Base-by-base conservation (phyloP, 139 green algal genomes). In the Diplosphaera chodatii region DNA sequence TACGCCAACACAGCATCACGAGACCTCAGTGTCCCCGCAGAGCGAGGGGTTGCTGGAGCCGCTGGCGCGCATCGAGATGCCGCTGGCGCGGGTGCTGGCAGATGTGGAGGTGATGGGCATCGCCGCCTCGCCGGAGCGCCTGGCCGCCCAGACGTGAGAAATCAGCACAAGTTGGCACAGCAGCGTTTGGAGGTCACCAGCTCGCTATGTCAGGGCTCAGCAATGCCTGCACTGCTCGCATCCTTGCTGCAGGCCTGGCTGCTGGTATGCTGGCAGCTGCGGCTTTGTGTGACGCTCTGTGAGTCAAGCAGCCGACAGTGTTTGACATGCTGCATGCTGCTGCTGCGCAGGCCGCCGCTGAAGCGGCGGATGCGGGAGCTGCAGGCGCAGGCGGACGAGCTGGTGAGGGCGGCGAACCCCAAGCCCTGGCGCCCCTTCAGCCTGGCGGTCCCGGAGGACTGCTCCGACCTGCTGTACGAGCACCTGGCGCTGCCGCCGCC, bases 91-190 rank as follows among this genome's bases (percentile, higher is more conserved):
- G 0, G 81, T 94, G 63, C 79, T 94, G 41, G 86, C 81, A 6
- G 64, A 69, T 37, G 91, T 94, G 85, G 88, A 95, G 83, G 40
- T 37, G 0, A 22, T 20, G 0, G 87, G 89, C 64, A 81, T 95
- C 23, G 78, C 73, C 1, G 66, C 93, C 8, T 75, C 84, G 40
- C 68, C 77, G 8, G 29, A 23, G 1, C 68, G 77, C 4, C 72
- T 88, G 4, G 63, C 68, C 23, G 40, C 68, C n/a, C 78, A 66
- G 63, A 20, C 10, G 66, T 29, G 37, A 20, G 55, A 8, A 6
- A n/a, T n/a, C n/a, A n/a, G n/a, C n/a, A n/a, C n/a, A n/a, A n/a
- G n/a, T n/a, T n/a, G n/a, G n/a, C n/a, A n/a, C n/a, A n/a, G n/a
- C n/a, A n/a, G n/a, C n/a, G n/a, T n/a, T n/a, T n/a, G n/a, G n/a